Percentiles rank a stretch among this genome's conserved stretches.
phyloP scores from a whole-genome alignment of 306 rosid genomes.

The Rosa rugosa region DNA sequence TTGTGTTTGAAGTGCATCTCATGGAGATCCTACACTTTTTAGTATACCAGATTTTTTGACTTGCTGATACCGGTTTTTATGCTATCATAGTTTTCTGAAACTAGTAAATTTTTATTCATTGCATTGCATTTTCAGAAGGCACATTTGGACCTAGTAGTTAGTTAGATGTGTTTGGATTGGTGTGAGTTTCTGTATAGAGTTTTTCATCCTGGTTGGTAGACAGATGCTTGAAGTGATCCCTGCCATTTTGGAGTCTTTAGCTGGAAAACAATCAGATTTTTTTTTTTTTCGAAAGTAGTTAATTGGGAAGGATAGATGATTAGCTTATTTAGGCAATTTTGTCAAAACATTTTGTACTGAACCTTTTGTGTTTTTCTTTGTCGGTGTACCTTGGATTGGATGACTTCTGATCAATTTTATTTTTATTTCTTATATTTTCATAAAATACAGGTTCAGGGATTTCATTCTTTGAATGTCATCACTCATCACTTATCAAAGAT shows the following conservation, averaged over 20 bases:
- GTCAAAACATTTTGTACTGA: not conserved
- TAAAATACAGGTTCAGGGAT: not conserved
- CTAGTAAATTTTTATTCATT: not conserved
- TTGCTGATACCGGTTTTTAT: not conserved
- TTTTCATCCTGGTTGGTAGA: not conserved
- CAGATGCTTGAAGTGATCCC: not conserved
- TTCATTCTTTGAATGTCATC: constrained; percentile 9
- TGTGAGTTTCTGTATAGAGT: not conserved
- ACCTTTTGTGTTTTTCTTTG: not conserved
- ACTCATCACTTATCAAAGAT: not conserved
- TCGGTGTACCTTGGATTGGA: not conserved
- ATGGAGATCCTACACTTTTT: not conserved
- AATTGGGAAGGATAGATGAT: not conserved
- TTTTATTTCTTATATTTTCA: not conserved
- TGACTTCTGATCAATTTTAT: not conserved
- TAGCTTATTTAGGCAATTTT: not conserved
- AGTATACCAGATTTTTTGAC: not conserved
- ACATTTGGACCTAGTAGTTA: not conserved
- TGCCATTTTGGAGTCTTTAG: not conserved
- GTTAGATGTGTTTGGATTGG: not conserved
- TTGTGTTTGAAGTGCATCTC: not conserved
- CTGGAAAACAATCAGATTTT: not conserved
- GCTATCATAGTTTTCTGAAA: not conserved
- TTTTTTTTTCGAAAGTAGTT: not conserved
- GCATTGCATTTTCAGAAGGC: not conserved